Evolutionary conservation across 2,329 filamentous ascomycete species (phyloP).

Genomic region (Trichophaea hybrida): DNA sequence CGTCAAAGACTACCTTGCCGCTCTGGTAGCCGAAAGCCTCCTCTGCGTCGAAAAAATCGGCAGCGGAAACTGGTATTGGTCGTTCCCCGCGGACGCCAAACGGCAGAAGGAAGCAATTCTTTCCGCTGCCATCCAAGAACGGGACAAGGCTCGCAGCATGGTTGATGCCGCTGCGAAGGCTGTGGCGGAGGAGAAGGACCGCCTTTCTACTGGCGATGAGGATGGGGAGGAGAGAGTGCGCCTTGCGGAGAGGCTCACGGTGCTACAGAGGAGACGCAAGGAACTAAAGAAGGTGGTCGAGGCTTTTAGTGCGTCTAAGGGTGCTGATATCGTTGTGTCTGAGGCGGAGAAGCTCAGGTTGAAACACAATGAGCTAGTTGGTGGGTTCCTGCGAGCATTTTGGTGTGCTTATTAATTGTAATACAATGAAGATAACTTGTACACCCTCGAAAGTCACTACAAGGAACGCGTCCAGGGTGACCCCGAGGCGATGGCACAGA

Average conservation of each 20-base stretch:
- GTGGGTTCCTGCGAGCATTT: constrained; percentile 6
- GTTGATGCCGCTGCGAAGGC: constrained; percentile 30
- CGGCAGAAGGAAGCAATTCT: constrained; percentile 27
- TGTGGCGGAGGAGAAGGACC: constrained; percentile 30
- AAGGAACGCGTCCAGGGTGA: constrained; percentile 17
- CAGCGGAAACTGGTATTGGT: constrained; percentile 60
- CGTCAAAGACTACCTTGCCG: constrained; percentile 52
- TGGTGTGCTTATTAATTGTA: not conserved
- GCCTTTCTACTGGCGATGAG: constrained; percentile 18
- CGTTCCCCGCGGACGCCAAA: constrained; percentile 45
- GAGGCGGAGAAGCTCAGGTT: constrained; percentile 19
- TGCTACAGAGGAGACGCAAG: constrained; percentile 10
- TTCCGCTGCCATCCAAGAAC: constrained; percentile 28
- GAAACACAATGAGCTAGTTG: constrained; percentile 19
- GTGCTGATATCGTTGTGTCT: constrained; percentile 16
- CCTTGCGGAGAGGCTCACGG: constrained; percentile 5
- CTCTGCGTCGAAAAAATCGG: constrained; percentile 56
- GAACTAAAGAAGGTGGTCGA: constrained; percentile 17
- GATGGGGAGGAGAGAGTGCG: constrained; percentile 29
- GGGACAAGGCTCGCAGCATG: constrained; percentile 26
- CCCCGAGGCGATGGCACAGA: constrained; percentile 14
- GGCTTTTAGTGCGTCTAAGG: constrained; percentile 20
- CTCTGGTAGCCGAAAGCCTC: constrained; percentile 45
- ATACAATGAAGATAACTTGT: constrained; percentile 25
- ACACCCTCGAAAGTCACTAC: constrained; percentile 21